Evolutionary conservation across 306 rosid species (phyloP).

Genomic region (Begonia masoniana): DNA sequence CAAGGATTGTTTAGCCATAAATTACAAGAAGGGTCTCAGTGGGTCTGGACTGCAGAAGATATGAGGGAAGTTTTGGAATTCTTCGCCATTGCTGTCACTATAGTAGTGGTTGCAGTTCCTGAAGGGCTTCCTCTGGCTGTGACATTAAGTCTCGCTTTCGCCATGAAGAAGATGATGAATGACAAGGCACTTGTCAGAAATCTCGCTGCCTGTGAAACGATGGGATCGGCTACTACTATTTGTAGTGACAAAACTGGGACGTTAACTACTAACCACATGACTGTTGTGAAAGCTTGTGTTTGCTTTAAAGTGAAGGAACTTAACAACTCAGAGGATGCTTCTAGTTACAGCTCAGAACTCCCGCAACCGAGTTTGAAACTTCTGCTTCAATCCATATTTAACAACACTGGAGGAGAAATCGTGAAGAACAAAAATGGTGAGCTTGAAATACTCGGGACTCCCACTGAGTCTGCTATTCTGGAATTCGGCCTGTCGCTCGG

Average conservation of each 20-base stretch:
- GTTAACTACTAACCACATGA: constrained; percentile 91
- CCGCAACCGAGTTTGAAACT: constrained; percentile 46
- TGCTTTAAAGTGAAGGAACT: constrained; percentile 60
- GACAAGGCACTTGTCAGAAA: constrained; percentile 95
- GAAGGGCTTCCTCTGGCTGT: constrained; percentile 99
- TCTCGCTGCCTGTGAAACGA: constrained; percentile 99
- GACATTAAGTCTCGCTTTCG: constrained; percentile 96
- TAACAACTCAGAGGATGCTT: constrained; percentile 26
- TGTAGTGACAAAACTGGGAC: constrained; percentile 99
- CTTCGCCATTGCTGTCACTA: constrained; percentile 92
- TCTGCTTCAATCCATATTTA: constrained; percentile 78
- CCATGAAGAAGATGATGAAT: constrained; percentile 98
- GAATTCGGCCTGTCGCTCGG: constrained; percentile 75
- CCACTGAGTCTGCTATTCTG: constrained; percentile 81
- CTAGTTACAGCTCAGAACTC: constrained; percentile 42
- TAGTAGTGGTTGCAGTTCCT: constrained; percentile 99
- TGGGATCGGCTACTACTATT: constrained; percentile 97
- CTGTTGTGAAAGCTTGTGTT: constrained; percentile 81
- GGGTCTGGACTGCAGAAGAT: constrained; percentile 76
- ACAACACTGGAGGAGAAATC: constrained; percentile 92
- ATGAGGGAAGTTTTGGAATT: constrained; percentile 75
- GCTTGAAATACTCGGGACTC: constrained; percentile 79
- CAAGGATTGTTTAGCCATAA: constrained; percentile 83
- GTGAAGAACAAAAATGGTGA: constrained; percentile 53
- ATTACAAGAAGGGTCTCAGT: constrained; percentile 68